Base-by-base conservation (phyloP, 2,329 filamentous ascomycete species). In the Hansfordia pulvinata region DNA sequence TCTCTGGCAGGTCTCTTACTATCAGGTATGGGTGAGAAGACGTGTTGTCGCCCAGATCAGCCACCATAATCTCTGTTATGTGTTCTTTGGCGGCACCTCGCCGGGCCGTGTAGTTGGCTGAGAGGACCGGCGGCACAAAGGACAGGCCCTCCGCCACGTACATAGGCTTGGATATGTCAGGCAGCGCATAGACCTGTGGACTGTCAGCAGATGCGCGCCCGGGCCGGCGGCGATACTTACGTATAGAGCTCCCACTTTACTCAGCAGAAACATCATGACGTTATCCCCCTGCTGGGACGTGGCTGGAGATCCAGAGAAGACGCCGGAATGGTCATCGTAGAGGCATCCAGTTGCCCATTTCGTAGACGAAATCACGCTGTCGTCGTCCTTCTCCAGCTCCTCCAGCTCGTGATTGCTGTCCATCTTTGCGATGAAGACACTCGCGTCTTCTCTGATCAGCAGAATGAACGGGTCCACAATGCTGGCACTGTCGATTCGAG, bases 401-500 rank as follows among this genome's bases (percentile, higher is more conserved):
- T 93, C 86, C 3, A 96, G 60, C 40, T 98, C 90, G 23, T 82
- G 77, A 42, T 73, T 80, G 23, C 70, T 71, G 42, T 86, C 83
- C 20, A 86, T 81, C 43, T 83, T 71, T 23, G 85, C 76, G 20
- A 96, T 58, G 30, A 82, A 73, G 6, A 85, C 64, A 33, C 80
- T 90, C 5, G 71, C 74, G 47, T 98, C 85, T 36, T 93, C 84
- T 30, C 84, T 69, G 12, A 93, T 57, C 10, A 96, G 65, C 3
- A 93, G 58, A 9, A 98, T 53, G 44, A 85, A 94, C 0, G 84
- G 84, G 39, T 96, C 88, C 12, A 71, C 71, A 40, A 96, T 86
- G 46, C 81, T 92, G 19, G 82, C 79, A 42, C 74, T 79, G 23
- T 85, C 58, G 21, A 90, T 77, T 28, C 76, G 68, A 4, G 83